Conservation (phyloP, 768 basidiomycete genomes). For the Kwoniella shandongensis region DNA sequence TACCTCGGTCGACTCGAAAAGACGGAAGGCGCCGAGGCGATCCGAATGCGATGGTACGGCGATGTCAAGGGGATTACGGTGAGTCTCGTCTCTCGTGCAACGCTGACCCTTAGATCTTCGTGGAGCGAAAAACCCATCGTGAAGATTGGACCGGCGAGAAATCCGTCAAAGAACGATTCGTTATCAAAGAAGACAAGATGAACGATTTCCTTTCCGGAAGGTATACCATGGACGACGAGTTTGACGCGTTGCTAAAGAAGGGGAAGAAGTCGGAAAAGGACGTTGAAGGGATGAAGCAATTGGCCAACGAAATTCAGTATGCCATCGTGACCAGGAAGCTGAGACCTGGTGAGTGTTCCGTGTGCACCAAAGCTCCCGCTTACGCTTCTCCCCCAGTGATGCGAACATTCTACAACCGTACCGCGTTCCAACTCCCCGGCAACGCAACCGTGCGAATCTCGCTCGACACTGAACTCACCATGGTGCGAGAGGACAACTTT, state of each 20-base stretch:
- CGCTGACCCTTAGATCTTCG: conserved; percentile 48
- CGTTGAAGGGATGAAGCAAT: conserved; percentile 88
- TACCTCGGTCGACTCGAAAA: conserved; percentile 97
- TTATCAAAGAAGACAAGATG: conserved; percentile 88
- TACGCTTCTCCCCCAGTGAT: conserved; percentile 62
- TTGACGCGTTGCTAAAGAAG: conserved; percentile 77
- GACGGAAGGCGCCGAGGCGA: conserved; percentile 96
- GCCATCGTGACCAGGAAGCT: conserved; percentile 77
- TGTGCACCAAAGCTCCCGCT: background rate
- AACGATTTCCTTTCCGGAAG: conserved; percentile 87
- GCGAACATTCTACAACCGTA: conserved; percentile 97
- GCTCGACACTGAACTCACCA: conserved; percentile 90
- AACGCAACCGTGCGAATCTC: conserved; percentile 99
- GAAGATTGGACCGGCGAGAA: conserved; percentile 99
- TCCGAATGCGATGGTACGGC: conserved; percentile 96
- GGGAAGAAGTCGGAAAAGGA: conserved; percentile 92
- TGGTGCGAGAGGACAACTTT: conserved; percentile 96
- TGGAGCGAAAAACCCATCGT: conserved; percentile 65
- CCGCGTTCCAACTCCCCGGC: conserved; percentile 97
- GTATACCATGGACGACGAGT: conserved; percentile 89
- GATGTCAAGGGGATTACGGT: conserved; percentile 78
- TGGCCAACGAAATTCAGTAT: conserved; percentile 97
- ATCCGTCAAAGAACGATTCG: conserved; percentile 94
- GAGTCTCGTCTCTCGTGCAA: conserved; percentile 37
- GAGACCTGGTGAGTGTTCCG: conserved; percentile 65